Percentiles rank a stretch among this genome's conserved stretches.
These are phyloP conservation scores for Penicillium sp. DNA, from an alignment of 2,329 filamentous ascomycete genomes.

Conservation along the genomic window DNA sequence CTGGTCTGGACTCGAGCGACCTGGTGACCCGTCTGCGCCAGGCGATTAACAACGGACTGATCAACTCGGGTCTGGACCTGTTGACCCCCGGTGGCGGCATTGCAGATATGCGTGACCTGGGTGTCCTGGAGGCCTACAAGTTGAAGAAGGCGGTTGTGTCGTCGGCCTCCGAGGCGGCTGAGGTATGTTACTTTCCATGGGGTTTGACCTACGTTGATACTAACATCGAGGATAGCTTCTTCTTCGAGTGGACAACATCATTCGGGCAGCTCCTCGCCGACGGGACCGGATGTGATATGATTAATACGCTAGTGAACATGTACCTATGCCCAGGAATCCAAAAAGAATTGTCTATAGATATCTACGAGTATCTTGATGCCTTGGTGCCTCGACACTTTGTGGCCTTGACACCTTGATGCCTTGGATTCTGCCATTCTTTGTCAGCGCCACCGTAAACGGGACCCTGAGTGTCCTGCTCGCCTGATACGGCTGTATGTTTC, in stretches of 20 bases:
- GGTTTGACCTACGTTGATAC: neutral
- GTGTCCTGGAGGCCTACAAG: constrained; percentile 97
- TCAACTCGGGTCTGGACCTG: constrained; percentile 84
- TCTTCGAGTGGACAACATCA: constrained; percentile 94
- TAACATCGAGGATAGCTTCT: constrained; percentile 57
- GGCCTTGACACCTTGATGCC: neutral
- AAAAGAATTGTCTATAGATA: constrained; percentile 16
- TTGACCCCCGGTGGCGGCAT: constrained; percentile 86
- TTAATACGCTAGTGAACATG: constrained; percentile 19
- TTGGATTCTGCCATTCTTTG: neutral
- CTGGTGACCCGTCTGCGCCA: constrained; percentile 86
- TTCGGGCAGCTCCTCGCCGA: constrained; percentile 80
- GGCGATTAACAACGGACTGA: constrained; percentile 91
- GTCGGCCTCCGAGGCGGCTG: constrained; percentile 90
- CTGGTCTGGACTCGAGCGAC: constrained; percentile 90
- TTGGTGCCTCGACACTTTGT: neutral
- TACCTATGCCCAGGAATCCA: constrained; percentile 12
- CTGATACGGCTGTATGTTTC: neutral
- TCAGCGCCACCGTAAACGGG: neutral
- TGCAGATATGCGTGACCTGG: constrained; percentile 89
- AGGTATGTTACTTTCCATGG: constrained; percentile 56
- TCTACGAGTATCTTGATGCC: constrained; percentile 1
- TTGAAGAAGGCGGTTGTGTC: constrained; percentile 97
- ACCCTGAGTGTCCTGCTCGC: too few species aligned
- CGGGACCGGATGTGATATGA: constrained; percentile 64